Conservation (phyloP, 768 basidiomycete species). For the Cubamyces lactineus region DNA sequence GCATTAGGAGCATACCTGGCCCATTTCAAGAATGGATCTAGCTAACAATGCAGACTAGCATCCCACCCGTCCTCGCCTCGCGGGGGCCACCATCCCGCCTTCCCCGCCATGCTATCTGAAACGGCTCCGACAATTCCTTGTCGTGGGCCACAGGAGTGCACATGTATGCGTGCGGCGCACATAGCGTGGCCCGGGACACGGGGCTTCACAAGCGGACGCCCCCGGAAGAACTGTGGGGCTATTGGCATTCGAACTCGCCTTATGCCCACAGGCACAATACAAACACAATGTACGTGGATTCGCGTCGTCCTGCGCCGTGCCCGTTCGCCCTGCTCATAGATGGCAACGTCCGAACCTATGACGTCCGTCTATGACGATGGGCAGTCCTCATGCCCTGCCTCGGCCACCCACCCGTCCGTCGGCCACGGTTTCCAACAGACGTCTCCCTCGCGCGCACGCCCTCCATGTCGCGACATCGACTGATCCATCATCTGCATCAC, state of each 20-base stretch:
- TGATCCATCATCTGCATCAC: slow-evolving; percentile 10
- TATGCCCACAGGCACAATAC: slow-evolving; percentile 14
- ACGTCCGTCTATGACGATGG: slow-evolving; percentile 15
- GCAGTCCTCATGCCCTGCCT: background rate
- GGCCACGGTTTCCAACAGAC: background rate
- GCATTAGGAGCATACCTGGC: slow-evolving; percentile 2
- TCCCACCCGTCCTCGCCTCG: background rate
- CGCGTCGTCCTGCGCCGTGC: no score
- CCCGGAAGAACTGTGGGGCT: slow-evolving; percentile 6
- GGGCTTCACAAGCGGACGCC: slow-evolving; percentile 1
- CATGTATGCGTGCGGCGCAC: background rate
- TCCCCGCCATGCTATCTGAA: slow-evolving; percentile 13
- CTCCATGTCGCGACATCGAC: background rate
- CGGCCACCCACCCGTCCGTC: background rate
- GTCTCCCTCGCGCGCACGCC: background rate
- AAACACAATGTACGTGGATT: no score
- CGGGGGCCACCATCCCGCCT: background rate
- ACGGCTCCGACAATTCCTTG: slow-evolving; percentile 10
- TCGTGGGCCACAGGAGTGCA: slow-evolving; percentile 1
- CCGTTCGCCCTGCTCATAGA: background rate
- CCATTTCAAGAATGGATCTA: slow-evolving; percentile 11
- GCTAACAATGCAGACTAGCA: slow-evolving; percentile 10
- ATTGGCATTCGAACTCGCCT: background rate
- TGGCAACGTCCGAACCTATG: slow-evolving; percentile 8
- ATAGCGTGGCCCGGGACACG: background rate